Evolutionary conservation across 2,329 filamentous ascomycete species (phyloP).

Genomic region (Alternaria gaisen): DNA sequence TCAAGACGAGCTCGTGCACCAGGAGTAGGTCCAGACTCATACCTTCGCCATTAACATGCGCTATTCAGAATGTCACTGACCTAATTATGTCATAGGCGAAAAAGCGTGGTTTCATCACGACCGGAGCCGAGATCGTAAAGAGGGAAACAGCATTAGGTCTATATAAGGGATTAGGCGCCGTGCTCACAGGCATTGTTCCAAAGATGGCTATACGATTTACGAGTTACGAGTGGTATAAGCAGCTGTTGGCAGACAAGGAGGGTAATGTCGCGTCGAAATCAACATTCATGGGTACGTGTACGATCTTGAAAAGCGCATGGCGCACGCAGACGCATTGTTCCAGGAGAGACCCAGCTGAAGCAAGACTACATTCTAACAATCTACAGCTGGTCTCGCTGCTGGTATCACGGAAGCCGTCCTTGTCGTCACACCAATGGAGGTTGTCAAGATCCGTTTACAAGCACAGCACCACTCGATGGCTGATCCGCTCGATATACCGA

Average conservation of each 20-base stretch:
- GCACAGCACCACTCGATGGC: slow-evolving; percentile 98
- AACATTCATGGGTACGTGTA: slow-evolving; percentile 74
- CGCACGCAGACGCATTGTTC: not conserved
- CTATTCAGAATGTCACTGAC: slow-evolving; percentile 17
- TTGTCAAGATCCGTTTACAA: slow-evolving; percentile 97
- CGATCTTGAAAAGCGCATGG: not conserved
- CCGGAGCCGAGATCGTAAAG: slow-evolving; percentile 84
- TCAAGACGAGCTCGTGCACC: slow-evolving; percentile 84
- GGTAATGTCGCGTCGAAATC: slow-evolving; percentile 73
- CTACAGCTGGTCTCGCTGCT: slow-evolving; percentile 81
- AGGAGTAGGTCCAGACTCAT: slow-evolving; percentile 66
- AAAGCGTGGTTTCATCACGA: slow-evolving; percentile 85
- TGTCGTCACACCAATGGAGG: slow-evolving; percentile 98
- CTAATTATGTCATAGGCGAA: slow-evolving; percentile 60
- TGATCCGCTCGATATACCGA: slow-evolving; percentile 93
- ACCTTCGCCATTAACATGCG: not conserved
- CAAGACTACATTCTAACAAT: slow-evolving; percentile 22
- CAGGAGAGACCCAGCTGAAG: not conserved
- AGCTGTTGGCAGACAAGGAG: slow-evolving; percentile 73
- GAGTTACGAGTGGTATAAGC: slow-evolving; percentile 96
- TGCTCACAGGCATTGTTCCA: slow-evolving; percentile 93
- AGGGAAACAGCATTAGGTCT: slow-evolving; percentile 91
- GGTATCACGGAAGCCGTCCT: slow-evolving; percentile 96
- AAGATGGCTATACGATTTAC: slow-evolving; percentile 99
- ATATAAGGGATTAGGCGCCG: slow-evolving; percentile 98